phyloP scores from a whole-genome alignment of 352 stramenopile genomes.

The Globisporangium uncinulatum region DNA sequence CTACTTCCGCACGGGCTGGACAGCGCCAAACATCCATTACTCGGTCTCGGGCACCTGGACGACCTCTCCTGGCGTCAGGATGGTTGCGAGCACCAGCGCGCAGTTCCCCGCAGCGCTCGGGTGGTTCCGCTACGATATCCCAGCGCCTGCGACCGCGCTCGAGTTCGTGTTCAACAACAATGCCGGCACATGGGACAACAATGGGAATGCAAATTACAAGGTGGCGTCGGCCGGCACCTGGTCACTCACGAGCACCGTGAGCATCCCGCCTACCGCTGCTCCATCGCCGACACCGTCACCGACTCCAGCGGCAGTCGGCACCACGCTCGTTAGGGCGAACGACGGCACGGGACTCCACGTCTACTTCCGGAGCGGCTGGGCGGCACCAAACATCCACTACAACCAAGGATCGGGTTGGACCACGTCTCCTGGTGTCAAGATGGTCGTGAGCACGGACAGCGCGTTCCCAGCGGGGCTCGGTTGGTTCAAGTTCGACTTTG shows the following conservation, averaged over 20 bases:
- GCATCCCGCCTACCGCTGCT: slow-evolving; percentile 22
- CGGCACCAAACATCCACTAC: slow-evolving; percentile 34
- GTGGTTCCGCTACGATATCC: slow-evolving; percentile 35
- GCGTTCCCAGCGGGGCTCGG: slow-evolving; percentile 28
- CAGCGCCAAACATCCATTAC: slow-evolving; percentile 43
- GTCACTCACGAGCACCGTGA: slow-evolving; percentile 26
- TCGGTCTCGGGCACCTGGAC: slow-evolving; percentile 23
- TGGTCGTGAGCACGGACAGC: slow-evolving; percentile 24
- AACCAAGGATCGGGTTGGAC: slow-evolving; percentile 30
- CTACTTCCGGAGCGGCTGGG: slow-evolving; percentile 21
- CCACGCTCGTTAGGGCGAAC: slow-evolving; percentile 17
- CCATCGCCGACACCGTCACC: slow-evolving; percentile 10
- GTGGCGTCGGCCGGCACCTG: slow-evolving; percentile 25
- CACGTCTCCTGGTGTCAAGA: slow-evolving; percentile 21
- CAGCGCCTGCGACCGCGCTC: slow-evolving; percentile 20
- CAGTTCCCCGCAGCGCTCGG: slow-evolving; percentile 21
- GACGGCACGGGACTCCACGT: slow-evolving; percentile 33
- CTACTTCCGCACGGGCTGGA: slow-evolving; percentile 44
- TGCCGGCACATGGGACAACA: slow-evolving; percentile 41
- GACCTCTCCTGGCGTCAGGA: slow-evolving; percentile 3
- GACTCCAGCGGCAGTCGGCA: slow-evolving; percentile 4
- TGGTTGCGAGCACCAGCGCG: slow-evolving; percentile 13
- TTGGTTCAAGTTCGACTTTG: slow-evolving; percentile 37
- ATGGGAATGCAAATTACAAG: slow-evolving; percentile 41
- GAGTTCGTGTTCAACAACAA: slow-evolving; percentile 50